Conservation (phyloP, 176 grass and related monocot genomes). For the barley (Hordeum vulgare) region DNA sequence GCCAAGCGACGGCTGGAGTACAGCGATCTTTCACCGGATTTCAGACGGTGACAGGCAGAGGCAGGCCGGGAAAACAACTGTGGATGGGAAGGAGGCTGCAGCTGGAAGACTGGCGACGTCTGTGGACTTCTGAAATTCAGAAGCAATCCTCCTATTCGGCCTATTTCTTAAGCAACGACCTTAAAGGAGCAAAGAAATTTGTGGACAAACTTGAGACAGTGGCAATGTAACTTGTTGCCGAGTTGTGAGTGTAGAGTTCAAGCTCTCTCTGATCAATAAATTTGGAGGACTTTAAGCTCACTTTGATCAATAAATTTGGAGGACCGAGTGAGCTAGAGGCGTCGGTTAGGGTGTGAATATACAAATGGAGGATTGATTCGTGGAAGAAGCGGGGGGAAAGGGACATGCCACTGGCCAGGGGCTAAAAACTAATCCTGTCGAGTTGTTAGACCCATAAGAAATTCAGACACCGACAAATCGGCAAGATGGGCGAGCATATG, state of each 20-base stretch:
- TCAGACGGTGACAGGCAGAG: background rate
- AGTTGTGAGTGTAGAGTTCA: no score
- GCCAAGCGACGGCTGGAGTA: slow-evolving; percentile 3
- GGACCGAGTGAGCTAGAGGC: background rate
- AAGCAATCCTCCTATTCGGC: background rate
- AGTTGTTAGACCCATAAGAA: slow-evolving; percentile 26
- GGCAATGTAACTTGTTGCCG: background rate
- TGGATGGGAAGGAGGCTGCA: background rate
- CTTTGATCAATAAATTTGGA: background rate
- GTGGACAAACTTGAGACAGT: background rate
- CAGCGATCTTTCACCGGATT: slow-evolving; percentile 26
- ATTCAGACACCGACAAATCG: slow-evolving; percentile 27
- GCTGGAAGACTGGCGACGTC: background rate
- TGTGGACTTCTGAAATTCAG: background rate
- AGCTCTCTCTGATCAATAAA: background rate
- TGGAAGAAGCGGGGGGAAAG: background rate
- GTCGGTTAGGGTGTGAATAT: slow-evolving; percentile 12
- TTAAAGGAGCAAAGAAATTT: no score
- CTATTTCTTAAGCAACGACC: background rate
- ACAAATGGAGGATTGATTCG: background rate
- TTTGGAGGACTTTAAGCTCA: background rate
- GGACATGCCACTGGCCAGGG: slow-evolving; percentile 23
- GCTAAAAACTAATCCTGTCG: slow-evolving; percentile 10
- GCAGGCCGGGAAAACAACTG: background rate
- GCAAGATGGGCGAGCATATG: slow-evolving; percentile 10